These are phyloP conservation scores for Neoboletus magnificus DNA, from an alignment of 768 basidiomycete species.

Conservation along the genomic window DNA sequence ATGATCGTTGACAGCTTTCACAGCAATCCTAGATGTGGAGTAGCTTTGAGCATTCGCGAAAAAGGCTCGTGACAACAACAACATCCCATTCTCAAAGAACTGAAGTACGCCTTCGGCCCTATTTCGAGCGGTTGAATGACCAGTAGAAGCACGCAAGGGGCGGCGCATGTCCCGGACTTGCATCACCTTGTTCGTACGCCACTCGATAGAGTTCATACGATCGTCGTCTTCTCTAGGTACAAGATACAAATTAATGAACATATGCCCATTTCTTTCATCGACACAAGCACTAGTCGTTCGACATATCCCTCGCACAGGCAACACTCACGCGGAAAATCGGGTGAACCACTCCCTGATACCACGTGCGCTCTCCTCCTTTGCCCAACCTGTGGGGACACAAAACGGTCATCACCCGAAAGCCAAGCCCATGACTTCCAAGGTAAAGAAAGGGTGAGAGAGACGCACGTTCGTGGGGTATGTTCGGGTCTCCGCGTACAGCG, in stretches of 20 bases:
- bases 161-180: not conserved
- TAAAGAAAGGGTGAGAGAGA: not conserved
- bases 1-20: not conserved
- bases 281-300: not conserved
- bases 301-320: no score
- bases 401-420: not conserved
- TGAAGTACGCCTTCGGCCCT: not conserved
- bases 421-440: not conserved
- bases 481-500: no score
- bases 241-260: not conserved
- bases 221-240: not conserved
- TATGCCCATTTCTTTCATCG: not conserved
- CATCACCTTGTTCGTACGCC: not conserved
- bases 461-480: no score
- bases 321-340: not conserved
- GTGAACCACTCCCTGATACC: constrained; percentile 47
- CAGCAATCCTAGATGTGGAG: not conserved
- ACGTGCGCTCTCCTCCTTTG: constrained; percentile 53
- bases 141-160: not conserved
- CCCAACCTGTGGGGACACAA: constrained; percentile 45
- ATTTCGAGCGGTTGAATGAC: not conserved
- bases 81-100: no score
- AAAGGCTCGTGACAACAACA: no score
- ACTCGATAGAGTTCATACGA: no score
- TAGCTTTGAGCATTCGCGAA: no score